These are phyloP conservation scores for Nepenthes gracilis DNA, from an alignment of 148 eudicot species.

Conservation along the genomic window DNA sequence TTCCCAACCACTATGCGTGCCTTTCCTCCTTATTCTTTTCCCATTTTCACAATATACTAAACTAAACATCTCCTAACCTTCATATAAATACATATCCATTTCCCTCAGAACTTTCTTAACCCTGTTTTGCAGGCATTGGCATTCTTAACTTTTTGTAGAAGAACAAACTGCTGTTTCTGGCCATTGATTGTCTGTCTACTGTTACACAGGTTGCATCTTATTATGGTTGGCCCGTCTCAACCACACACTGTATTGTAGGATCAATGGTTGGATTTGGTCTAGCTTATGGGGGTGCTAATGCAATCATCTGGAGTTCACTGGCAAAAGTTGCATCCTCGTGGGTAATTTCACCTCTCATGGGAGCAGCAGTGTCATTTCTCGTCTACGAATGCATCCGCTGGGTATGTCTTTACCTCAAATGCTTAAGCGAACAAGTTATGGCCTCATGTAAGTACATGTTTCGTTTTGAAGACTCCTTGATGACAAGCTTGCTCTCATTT, in stretches of 20 bases:
- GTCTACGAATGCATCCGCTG: constrained; percentile 97
- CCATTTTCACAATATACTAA: too few relatives aligned
- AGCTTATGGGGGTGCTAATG: constrained; percentile 75
- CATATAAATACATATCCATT: too few relatives aligned
- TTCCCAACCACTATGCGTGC: too few relatives aligned
- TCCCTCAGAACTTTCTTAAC: background rate
- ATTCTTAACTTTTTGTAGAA: background rate
- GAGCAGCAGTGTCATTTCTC: constrained; percentile 70
- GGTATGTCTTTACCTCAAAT: constrained; percentile 34
- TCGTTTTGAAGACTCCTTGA: too few relatives aligned
- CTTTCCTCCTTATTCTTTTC: too few relatives aligned
- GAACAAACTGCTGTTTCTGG: background rate
- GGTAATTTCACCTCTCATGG: constrained; percentile 84
- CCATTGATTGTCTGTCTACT: background rate
- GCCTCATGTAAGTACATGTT: background rate
- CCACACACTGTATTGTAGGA: constrained; percentile 93
- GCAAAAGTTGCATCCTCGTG: constrained; percentile 92
- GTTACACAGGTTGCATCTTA: constrained; percentile 71
- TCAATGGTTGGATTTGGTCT: constrained; percentile 98
- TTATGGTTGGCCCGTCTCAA: constrained; percentile 96
- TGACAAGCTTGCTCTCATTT: too few relatives aligned
- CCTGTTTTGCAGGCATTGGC: background rate
- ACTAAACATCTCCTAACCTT: too few relatives aligned
- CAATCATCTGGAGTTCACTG: constrained; percentile 91
- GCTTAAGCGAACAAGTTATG: background rate